Base-by-base conservation (phyloP, 1,139 yeast genomes). In the Yamadazyma friedrichii region DNA sequence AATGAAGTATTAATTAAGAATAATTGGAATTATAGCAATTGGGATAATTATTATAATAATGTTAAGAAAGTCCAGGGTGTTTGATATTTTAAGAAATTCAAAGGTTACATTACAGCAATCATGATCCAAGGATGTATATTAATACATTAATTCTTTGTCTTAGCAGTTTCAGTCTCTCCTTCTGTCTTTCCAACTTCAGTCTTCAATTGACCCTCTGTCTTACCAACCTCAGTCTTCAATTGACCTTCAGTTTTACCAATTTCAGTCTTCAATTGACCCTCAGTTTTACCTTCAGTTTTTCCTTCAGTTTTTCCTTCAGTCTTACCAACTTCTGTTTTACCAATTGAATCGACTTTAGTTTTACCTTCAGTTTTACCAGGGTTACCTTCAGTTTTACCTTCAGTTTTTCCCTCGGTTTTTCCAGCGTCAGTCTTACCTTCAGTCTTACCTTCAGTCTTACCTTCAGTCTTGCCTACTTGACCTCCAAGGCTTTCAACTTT, bases 351-450 rank as follows among this genome's bases (percentile, higher is more conserved):
- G 9, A 29, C 38, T 39, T 39, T 27, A 47, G 49, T 46, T 27
- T 47, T 48, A n/a, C 44, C 45, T 15, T 28, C 35, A 17, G 43
- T 36, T 9, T 43, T 33, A 20, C 41, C 42, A 33, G 43, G 29
- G 35, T 47, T 45, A 1, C 53, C 54, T 36, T 52, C 56, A 22
- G 51, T 45, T 36, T 55, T 53, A 6, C 49, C 56, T 22, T 37
- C 42, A 24, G 31, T 13, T 10, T 27, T 31, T 31, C 38, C 42
- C 13, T 31, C 39, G 30, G 42, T 37, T 12, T 36, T 37, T 29
- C 45, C 27, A 8, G 24, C 27, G 12, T 24, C 36, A 26, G 31
- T 28, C n/a, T 38, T 32, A 3, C 32, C 37, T n/a, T n/a, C 30
- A n/a, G 13, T 27, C 39, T 49, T 44, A 2, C 54, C 54, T 36